Conservation (phyloP, 495 filamentous ascomycete genomes). For the Xylaria intraflava region DNA sequence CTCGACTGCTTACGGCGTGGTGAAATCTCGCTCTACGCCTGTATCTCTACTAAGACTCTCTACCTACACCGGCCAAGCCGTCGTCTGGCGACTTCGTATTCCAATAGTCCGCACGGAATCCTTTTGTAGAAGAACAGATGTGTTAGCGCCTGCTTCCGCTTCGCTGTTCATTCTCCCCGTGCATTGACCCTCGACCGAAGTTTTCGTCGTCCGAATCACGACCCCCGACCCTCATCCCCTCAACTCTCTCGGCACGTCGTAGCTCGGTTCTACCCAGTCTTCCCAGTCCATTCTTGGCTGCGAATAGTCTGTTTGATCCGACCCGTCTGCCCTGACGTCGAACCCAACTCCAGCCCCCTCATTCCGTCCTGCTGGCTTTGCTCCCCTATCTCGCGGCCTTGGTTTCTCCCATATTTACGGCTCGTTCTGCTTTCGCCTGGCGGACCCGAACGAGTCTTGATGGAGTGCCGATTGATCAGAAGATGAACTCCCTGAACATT, state of each 20-base stretch:
- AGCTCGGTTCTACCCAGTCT: not conserved
- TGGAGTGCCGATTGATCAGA: constrained; percentile 47
- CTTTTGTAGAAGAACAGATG: not conserved
- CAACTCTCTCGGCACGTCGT: not conserved
- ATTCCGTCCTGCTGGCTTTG: not conserved
- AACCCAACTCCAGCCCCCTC: not conserved
- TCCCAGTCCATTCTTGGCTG: not conserved
- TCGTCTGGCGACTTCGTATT: no score
- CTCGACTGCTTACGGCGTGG: no score
- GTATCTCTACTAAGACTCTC: no score
- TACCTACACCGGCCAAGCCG: no score
- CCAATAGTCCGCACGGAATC: no score
- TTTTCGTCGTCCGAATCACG: not conserved
- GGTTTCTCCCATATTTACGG: not conserved
- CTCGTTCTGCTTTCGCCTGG: constrained; percentile 13
- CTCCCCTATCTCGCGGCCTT: not conserved
- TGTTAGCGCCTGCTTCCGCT: not conserved
- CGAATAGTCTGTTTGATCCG: not conserved
- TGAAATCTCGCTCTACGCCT: no score
- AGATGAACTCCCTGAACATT: constrained; percentile 98
- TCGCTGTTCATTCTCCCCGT: not conserved
- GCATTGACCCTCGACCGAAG: not conserved
- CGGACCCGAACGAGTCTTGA: constrained; percentile 31
- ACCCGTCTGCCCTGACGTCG: not conserved
- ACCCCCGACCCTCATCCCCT: not conserved